Percentiles rank a stretch among this genome's conserved stretches.
These are phyloP conservation scores for Narthecium ossifragum DNA, from an alignment of 106 monocot genomes.

Conservation along the genomic window DNA sequence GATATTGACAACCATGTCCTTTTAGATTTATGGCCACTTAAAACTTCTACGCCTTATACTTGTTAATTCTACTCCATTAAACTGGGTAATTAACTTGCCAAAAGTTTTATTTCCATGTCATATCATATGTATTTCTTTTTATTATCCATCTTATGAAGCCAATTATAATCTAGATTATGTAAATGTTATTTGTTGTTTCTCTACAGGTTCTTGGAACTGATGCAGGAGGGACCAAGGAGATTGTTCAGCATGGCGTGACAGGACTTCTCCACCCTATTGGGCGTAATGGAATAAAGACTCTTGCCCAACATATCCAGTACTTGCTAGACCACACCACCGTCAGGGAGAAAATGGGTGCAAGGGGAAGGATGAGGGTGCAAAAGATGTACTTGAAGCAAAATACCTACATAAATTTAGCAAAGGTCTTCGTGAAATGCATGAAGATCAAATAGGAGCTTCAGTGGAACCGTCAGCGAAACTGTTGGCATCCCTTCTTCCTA, in stretches of 20 bases:
- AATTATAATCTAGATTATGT: neutral
- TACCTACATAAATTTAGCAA: constrained; percentile 51
- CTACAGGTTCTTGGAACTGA: constrained; percentile 83
- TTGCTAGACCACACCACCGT: constrained; percentile 37
- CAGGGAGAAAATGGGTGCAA: constrained; percentile 60
- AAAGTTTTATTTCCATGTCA: neutral
- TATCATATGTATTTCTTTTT: neutral
- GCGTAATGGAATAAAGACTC: constrained; percentile 34
- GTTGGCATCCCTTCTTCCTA: no score
- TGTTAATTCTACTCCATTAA: no score
- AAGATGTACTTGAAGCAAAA: constrained; percentile 62
- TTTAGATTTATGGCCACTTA: no score
- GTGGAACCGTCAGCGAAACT: no score
- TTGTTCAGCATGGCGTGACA: constrained; percentile 68
- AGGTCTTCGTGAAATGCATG: constrained; percentile 60
- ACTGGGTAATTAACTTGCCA: no score
- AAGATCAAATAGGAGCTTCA: constrained; percentile 52
- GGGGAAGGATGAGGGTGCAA: constrained; percentile 52
- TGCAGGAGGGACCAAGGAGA: constrained; percentile 86
- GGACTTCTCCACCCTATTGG: constrained; percentile 85
- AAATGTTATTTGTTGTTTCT: neutral
- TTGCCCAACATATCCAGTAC: constrained; percentile 63
- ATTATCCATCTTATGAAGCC: neutral
- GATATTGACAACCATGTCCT: no score
- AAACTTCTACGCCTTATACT: no score